Base-by-base conservation (phyloP, 768 basidiomycete genomes). In the Termitomyces sp. region DNA sequence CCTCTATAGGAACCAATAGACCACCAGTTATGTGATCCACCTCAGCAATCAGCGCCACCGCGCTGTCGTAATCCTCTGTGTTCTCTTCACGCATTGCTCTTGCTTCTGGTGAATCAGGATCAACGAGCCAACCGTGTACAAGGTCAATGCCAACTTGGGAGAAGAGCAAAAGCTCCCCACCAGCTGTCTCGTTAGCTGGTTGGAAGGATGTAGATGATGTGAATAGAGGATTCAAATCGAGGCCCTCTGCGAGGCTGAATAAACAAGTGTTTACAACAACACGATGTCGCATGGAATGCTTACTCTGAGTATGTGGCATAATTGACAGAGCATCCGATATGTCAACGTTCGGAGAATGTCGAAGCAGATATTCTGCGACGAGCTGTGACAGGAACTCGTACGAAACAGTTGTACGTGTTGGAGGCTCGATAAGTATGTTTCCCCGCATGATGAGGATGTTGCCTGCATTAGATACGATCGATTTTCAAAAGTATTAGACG, bases 91-190 rank as follows among this genome's bases (percentile, higher is more conserved):
- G 52, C 62, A 93, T 72, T 0, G 81, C 82, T 0, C 64, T 63
- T 10, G 82, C 79, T 68, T 92, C 91, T 0, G 78, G 72, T 58
- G 83, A 84, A 2, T 77, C 78, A 0, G 87, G 87, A 61, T 90
- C 88, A n/a, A 85, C 84, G 16, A 89, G 80, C 95, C 95, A 97
- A 1, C 95, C 95, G 59, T 96, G 94, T 1, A 94, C 85, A 43
- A 97, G 84, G 5, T 82, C 74, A 47, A 96, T 91, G 9, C 86
- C 86, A 0, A 86, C 89, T 47, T 91, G 86, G n/a, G 86, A 76
- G 66, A 97, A 97, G 8, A 97, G 82, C 59, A 89, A 84, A 47
- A 97, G 82, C 67, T 92, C 95, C 2, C 91, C 93, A 0, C 84
- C 84, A 32, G 79, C 78, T 1, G 81, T 63, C 14, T 60, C n/a